Conservation (phyloP, 179 eudicot species). For the Drosera spatulata region DNA sequence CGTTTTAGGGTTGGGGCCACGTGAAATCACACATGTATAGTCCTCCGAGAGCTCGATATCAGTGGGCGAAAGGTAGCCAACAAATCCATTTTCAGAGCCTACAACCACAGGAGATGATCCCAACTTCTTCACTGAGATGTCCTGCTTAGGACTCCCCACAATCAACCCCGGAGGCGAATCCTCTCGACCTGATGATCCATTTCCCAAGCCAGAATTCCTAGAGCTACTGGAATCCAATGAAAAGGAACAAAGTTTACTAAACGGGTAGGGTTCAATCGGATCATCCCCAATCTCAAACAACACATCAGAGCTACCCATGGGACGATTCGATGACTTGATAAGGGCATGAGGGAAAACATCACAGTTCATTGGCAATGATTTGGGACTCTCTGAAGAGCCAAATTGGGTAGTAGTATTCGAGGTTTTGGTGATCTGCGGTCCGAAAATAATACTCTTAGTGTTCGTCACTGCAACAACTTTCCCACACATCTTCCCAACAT, state of each 20-base stretch:
- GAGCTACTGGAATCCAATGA: slow-evolving; percentile 61
- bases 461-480: slow-evolving; percentile 34
- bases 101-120: slow-evolving; percentile 9
- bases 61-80: slow-evolving; percentile 48
- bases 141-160: slow-evolving; percentile 14
- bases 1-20: slow-evolving; percentile 76
- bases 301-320: slow-evolving; percentile 47
- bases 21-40: slow-evolving; percentile 18
- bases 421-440: slow-evolving; percentile 46
- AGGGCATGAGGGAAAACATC: slow-evolving; percentile 26
- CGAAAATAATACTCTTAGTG: slow-evolving; percentile 51
- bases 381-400: slow-evolving; percentile 39
- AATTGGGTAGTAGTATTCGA: slow-evolving; percentile 17
- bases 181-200: slow-evolving; percentile 11
- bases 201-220: slow-evolving; percentile 24
- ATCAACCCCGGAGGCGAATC: slow-evolving; percentile 11
- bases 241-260: slow-evolving; percentile 41
- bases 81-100: slow-evolving; percentile 16
- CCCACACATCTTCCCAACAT: slow-evolving; percentile 17
- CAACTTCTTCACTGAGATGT: slow-evolving; percentile 10
- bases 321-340: slow-evolving; percentile 35
- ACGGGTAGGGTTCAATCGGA: slow-evolving; percentile 34
- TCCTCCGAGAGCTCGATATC: slow-evolving; percentile 76
- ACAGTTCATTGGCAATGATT: slow-evolving; percentile 51
- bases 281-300: slow-evolving; percentile 56